These are phyloP conservation scores for Camellia oleifera DNA, from an alignment of 179 eudicot species.

Conservation along the genomic window DNA sequence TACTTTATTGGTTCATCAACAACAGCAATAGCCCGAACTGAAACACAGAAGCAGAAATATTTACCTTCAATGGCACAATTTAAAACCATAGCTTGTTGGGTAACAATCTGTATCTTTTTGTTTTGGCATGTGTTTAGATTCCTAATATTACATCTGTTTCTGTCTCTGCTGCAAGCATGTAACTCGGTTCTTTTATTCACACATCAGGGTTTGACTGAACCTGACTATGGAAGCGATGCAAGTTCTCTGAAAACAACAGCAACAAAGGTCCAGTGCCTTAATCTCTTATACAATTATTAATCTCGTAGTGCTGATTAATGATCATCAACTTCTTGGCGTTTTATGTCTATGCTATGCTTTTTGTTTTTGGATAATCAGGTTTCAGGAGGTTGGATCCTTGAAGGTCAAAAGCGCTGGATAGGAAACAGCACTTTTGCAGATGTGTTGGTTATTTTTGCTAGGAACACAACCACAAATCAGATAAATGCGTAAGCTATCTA, in stretches of 20 bases:
- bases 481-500: conserved; percentile 72
- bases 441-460: conserved; percentile 75
- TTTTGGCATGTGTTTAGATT: not conserved
- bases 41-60: conserved; percentile 77
- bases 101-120: conserved; percentile 25
- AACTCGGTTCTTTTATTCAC: not conserved
- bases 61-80: conserved; percentile 81
- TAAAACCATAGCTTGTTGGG: conserved; percentile 87
- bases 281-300: not conserved
- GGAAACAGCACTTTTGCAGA: conserved; percentile 98
- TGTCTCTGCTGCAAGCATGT: not conserved
- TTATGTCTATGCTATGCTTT: conserved; percentile 14
- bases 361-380: conserved; percentile 44
- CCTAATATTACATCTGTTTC: no score
- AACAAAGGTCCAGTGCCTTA: conserved; percentile 53
- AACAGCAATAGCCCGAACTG: conserved; percentile 79
- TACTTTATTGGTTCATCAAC: conserved; percentile 21
- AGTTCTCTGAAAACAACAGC: conserved; percentile 83
- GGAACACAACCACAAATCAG: conserved; percentile 72
- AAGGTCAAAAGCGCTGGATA: conserved; percentile 99
- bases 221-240: conserved; percentile 97
- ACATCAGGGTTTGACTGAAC: conserved; percentile 83
- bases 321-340: not conserved
- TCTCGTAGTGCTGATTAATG: not conserved
- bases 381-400: conserved; percentile 93